Percentiles rank a stretch among this genome's conserved stretches.
These are phyloP conservation scores for Fusarium drepaniforme DNA, from an alignment of 2,329 filamentous ascomycete genomes.

Conservation along the genomic window DNA sequence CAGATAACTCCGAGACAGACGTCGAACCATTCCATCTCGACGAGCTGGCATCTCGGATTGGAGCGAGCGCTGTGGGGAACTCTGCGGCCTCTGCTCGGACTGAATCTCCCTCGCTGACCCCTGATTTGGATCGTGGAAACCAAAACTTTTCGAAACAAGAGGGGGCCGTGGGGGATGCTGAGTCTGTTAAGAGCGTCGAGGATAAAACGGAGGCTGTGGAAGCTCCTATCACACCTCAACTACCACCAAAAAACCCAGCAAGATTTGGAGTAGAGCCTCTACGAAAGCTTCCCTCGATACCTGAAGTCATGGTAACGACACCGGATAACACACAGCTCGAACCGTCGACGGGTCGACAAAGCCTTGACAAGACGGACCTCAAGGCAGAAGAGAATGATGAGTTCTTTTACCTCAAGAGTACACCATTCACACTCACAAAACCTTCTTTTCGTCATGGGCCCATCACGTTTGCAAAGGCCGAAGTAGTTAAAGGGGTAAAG, in stretches of 20 bases:
- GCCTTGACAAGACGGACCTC: slow-evolving; percentile 18
- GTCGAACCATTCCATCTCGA: slow-evolving; percentile 65
- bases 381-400: slow-evolving; percentile 55
- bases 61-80: slow-evolving; percentile 47
- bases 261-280: slow-evolving; percentile 20
- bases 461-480: slow-evolving; percentile 63
- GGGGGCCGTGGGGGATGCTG: background rate
- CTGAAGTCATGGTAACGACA: slow-evolving; percentile 35
- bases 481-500: slow-evolving; percentile 53
- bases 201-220: slow-evolving; percentile 7
- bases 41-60: slow-evolving; percentile 57
- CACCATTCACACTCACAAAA: slow-evolving; percentile 61
- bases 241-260: slow-evolving; percentile 40
- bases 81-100: slow-evolving; percentile 13
- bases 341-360: slow-evolving; percentile 6
- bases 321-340: slow-evolving; percentile 23
- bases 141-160: slow-evolving; percentile 39
- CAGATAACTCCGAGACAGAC: slow-evolving; percentile 51
- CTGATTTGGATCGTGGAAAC: slow-evolving; percentile 40
- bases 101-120: slow-evolving; percentile 13
- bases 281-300: slow-evolving; percentile 42
- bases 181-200: slow-evolving; percentile 11
- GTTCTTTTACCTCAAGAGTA: slow-evolving; percentile 61
- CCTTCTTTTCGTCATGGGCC: slow-evolving; percentile 67
- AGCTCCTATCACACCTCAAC: slow-evolving; percentile 4